Conservation (phyloP, 805 yeast species). For the Candida methanosorbosa region DNA sequence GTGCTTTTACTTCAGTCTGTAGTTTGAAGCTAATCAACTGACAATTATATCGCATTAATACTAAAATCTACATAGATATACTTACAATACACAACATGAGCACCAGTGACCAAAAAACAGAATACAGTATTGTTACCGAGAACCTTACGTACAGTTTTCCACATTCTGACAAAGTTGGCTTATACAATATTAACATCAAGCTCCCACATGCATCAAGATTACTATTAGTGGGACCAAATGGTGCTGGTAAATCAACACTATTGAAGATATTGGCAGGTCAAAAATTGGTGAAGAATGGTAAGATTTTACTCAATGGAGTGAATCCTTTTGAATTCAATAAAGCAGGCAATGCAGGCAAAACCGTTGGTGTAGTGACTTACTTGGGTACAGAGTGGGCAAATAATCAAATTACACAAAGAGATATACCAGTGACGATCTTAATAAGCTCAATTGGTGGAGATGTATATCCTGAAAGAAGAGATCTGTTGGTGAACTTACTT, state of each 20-base stretch:
- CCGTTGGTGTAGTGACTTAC: slow-evolving; percentile 42
- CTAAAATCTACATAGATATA: no score
- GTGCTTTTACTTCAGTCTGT: no score
- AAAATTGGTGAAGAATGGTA: slow-evolving; percentile 69
- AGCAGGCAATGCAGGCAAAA: slow-evolving; percentile 8
- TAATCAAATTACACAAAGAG: slow-evolving; percentile 82
- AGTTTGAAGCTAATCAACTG: no score
- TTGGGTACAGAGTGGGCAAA: slow-evolving; percentile 98
- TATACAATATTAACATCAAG: slow-evolving; percentile 50
- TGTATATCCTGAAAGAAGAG: slow-evolving; percentile 62
- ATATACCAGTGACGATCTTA: slow-evolving; percentile 76
- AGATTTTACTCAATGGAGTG: slow-evolving; percentile 63
- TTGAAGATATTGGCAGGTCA: slow-evolving; percentile 85
- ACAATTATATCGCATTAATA: no score
- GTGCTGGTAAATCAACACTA: slow-evolving; percentile 94
- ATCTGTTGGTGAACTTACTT: slow-evolving; percentile 61
- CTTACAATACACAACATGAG: no score
- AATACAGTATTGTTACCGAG: slow-evolving; percentile 49
- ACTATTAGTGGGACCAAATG: slow-evolving; percentile 85
- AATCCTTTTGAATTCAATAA: slow-evolving; percentile 60
- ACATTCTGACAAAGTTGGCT: slow-evolving; percentile 48
- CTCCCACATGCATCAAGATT: slow-evolving; percentile 71
- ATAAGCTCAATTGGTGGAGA: slow-evolving; percentile 81
- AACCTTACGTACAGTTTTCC: slow-evolving; percentile 66
- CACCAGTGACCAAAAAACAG: no score